phyloP scores from a whole-genome alignment of 345 rosid genomes.

The Jatropha curcas region DNA sequence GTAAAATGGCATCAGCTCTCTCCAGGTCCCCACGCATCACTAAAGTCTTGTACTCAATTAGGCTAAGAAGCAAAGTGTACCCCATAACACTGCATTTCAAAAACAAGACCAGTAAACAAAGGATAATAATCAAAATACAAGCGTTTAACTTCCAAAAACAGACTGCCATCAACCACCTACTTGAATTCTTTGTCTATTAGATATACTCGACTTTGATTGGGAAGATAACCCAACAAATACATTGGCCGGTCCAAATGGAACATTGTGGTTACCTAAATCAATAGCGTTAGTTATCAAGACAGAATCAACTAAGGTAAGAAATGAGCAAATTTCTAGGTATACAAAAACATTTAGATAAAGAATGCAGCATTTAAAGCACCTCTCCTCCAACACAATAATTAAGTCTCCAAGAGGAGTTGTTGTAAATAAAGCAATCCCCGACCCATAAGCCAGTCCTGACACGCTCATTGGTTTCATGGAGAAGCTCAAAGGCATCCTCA shows the following conservation, averaged over 20 bases:
- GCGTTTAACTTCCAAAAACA: conserved; percentile 12
- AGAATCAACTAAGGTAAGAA: conserved; percentile 1
- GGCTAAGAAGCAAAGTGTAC: conserved; percentile 79
- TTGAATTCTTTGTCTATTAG: conserved; percentile 98
- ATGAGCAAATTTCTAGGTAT: not conserved
- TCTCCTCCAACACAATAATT: conserved; percentile 99
- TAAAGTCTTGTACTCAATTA: conserved; percentile 93
- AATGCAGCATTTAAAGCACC: conserved; percentile 46
- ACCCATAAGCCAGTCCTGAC: conserved; percentile 99
- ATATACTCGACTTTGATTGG: conserved; percentile 95
- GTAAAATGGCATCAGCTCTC: conserved; percentile 74
- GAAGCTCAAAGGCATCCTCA: conserved; percentile 99
- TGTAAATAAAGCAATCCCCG: conserved; percentile 99
- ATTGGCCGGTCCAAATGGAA: conserved; percentile 99
- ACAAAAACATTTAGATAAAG: conserved; percentile 14
- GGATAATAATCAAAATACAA: conserved; percentile 16
- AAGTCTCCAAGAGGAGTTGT: conserved; percentile 96
- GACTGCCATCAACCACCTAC: conserved; percentile 45
- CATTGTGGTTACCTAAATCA: conserved; percentile 89
- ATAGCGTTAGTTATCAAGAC: not conserved
- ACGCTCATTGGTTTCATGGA: conserved; percentile 97
- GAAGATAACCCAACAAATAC: conserved; percentile 98
- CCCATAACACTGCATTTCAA: conserved; percentile 65
- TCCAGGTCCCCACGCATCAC: conserved; percentile 94
- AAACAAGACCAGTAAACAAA: conserved; percentile 7